Evolutionary conservation across 768 basidiomycete species (phyloP).

Genomic region (Bullera alba): DNA sequence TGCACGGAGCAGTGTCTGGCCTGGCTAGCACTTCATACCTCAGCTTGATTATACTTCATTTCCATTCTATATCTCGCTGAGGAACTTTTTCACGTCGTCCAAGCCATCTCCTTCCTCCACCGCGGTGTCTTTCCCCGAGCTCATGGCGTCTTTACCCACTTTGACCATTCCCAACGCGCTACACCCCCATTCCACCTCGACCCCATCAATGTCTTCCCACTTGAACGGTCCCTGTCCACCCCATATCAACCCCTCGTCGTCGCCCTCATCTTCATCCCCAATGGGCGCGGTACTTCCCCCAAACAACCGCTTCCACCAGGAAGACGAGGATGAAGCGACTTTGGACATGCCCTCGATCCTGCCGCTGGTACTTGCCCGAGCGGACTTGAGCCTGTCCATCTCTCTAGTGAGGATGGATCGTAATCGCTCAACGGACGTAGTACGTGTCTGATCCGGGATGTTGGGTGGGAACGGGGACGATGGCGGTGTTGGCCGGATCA

Average conservation of each 20-base stretch:
- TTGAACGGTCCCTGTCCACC: slow-evolving; percentile 36
- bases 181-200: slow-evolving; percentile 34
- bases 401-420: slow-evolving; percentile 36
- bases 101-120: slow-evolving; percentile 30
- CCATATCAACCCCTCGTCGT: slow-evolving; percentile 40
- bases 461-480: slow-evolving; percentile 15
- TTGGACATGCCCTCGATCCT: slow-evolving; percentile 38
- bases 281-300: slow-evolving; percentile 1
- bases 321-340: slow-evolving; percentile 12
- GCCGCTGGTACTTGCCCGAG: slow-evolving; percentile 28
- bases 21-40: too few species aligned
- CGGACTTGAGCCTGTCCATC: slow-evolving; percentile 39
- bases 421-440: slow-evolving; percentile 27
- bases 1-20: too few species aligned
- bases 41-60: too few species aligned
- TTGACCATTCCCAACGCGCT: slow-evolving; percentile 18
- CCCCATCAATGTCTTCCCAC: slow-evolving; percentile 43
- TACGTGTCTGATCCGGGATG: slow-evolving; percentile 14
- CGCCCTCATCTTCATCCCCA: slow-evolving; percentile 21
- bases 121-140: slow-evolving; percentile 7
- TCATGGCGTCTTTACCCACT: background rate
- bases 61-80: slow-evolving; percentile 13
- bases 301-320: slow-evolving; percentile 13
- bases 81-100: slow-evolving; percentile 26
- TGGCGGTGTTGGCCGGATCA: slow-evolving; percentile 22